phyloP scores from a whole-genome alignment of 2,329 filamentous ascomycete genomes.

The Fusarium metavorans region DNA sequence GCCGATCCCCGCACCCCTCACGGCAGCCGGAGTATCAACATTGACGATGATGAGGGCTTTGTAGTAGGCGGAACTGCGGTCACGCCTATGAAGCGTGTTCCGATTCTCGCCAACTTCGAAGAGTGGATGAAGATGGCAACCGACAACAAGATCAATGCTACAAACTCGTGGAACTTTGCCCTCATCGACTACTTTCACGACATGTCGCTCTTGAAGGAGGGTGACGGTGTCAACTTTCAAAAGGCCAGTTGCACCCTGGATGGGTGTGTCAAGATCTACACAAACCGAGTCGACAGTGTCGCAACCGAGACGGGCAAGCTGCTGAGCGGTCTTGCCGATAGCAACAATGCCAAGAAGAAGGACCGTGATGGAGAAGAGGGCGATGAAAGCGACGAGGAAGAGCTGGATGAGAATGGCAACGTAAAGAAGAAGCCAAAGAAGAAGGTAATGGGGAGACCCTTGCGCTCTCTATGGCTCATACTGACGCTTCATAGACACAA shows the following conservation, averaged over 20 bases:
- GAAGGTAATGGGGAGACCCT: slow-evolving; percentile 66
- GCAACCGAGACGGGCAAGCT: slow-evolving; percentile 97
- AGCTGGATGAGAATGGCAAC: slow-evolving; percentile 71
- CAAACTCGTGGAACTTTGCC: slow-evolving; percentile 99
- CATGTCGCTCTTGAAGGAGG: slow-evolving; percentile 96
- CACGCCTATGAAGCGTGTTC: slow-evolving; percentile 95
- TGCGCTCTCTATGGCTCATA: neutral
- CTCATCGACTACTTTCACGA: slow-evolving; percentile 99
- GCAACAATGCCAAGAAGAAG: slow-evolving; percentile 81
- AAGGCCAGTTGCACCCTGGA: slow-evolving; percentile 98
- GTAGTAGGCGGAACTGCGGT: slow-evolving; percentile 80
- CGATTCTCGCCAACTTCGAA: slow-evolving; percentile 96
- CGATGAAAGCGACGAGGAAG: slow-evolving; percentile 75
- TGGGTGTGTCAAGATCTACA: slow-evolving; percentile 99
- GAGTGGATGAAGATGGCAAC: slow-evolving; percentile 99
- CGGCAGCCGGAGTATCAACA: slow-evolving; percentile 50
- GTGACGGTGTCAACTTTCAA: slow-evolving; percentile 97
- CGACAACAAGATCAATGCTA: slow-evolving; percentile 98
- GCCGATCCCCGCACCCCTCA: slow-evolving; percentile 68
- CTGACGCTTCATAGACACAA: slow-evolving; percentile 61
- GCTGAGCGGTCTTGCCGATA: slow-evolving; percentile 91
- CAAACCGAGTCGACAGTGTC: slow-evolving; percentile 96
- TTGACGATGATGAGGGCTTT: slow-evolving; percentile 68
- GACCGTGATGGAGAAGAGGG: slow-evolving; percentile 74
- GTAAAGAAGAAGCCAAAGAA: slow-evolving; percentile 76